Evolutionary conservation across 2,329 filamentous ascomycete genomes (phyloP), one percentile per base, ranked within the genome.

Genomic region (Zasmidium citrigriseum): DNA sequence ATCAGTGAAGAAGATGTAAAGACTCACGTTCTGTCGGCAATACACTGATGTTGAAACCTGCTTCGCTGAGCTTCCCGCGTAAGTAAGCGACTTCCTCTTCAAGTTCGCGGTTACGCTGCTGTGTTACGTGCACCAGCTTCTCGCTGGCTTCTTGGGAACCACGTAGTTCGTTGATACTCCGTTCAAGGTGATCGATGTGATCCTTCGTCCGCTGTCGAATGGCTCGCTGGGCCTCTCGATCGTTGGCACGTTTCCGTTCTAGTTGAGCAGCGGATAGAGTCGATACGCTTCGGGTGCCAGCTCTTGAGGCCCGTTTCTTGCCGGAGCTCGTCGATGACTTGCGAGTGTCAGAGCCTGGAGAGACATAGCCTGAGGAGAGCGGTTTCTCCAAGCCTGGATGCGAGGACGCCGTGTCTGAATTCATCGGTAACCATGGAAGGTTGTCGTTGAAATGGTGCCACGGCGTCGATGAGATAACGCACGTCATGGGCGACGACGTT

Each of bases 141-240:
- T 76, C 75, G 59, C 70, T 76, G 55, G 70, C 72, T 46, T 84
- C 80, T 27, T 77, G 74, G 54, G 77, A 78, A 11, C 77, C 71
- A 50, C 76, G 79, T 49, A 85, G 74, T 47, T 84, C 82, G 46
- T 77, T 77, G 48, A 85, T 78, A 57, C 81, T 80, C 50, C 77
- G 73, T 65, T 86, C 82, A n/a, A 86, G 76, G 24, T 74, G 75
- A 62, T 85, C 82, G 60, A 85, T 85, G 68, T 84, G 82, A 63
- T 84, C 82, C 63, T 83, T 85, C 45, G 82, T 85, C 60, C 83
- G 73, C 67, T 84, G 81, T 25, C 83, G 80, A 63, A 85, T 86
- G 50, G 82, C 83, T 63, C 83, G 77, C 68, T 86, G 83, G 54
- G 83, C 83, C 70, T 86, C 83, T 61, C 83, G 77, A 69, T 86